Base-by-base conservation (phyloP, 2,329 filamentous ascomycete genomes). In the Paraconiothyrium sp. region DNA sequence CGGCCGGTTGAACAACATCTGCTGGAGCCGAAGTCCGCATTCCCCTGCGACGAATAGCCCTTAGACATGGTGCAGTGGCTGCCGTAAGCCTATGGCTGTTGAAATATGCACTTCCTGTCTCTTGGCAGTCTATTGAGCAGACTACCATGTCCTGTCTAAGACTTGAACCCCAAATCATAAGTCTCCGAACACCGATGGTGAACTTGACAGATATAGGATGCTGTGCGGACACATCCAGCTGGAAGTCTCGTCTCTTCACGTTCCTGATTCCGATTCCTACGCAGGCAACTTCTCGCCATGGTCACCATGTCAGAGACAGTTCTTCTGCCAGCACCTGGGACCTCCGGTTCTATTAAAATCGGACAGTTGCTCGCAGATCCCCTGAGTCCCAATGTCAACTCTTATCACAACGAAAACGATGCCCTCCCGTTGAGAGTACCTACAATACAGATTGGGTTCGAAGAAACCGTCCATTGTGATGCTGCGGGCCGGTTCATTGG, bases 331-430 rank as follows among this genome's bases (percentile, higher is more conserved):
- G 54, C 63, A 9, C 71, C 72, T 46, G 66, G 73, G 11, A 59
- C 72, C 14, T 58, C 70, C 14, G 61, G 54, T 39, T 61, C 68
- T 5, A 52, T 77, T 24, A 54, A 60, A 6, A 61, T 75, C 1
- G 73, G 74, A n/a, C 74, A 77, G 58, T 61, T 77, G 41, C 61
- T 76, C 49, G 65, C 63, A 46, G 63, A 74, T 34, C 74, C 72
- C 10, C 56, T 75, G 4, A 48, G 66, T 24, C 47, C 66, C 1
- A 50, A 60, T 5, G 64, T 65, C n/a, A 37, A 52, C 34, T 70
- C 65, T 14, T 68, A 69, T 47, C 63, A 58, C 66, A 55, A 48
- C 46, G 37, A 46, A 47, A 54, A 67, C 56, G 34, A 56, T 30
- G 10, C 55, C 14, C 46, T 50, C 9, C 30, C 62, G 4, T 16